phyloP scores from a whole-genome alignment of 768 basidiomycete species.

The Roridomyces roridus region DNA sequence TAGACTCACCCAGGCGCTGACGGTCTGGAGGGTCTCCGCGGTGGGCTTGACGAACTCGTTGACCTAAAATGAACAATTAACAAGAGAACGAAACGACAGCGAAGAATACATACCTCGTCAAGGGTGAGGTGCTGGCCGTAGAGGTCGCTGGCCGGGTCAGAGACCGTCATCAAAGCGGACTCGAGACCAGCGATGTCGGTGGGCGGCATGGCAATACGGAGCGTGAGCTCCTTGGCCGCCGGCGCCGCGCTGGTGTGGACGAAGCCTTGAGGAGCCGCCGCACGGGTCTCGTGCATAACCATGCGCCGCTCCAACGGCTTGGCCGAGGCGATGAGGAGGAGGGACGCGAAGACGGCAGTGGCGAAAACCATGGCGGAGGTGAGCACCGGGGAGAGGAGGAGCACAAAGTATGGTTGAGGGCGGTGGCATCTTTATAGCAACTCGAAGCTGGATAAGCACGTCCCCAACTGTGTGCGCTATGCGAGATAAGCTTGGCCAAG shows the following conservation, averaged over 20 bases:
- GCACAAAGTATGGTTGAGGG: no score
- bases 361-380: constrained; percentile 3
- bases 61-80: constrained; percentile 27
- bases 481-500: no score
- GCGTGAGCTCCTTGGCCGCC: neutral
- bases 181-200: constrained; percentile 12
- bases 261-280: neutral
- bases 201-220: constrained; percentile 6
- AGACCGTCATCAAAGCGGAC: constrained; percentile 7
- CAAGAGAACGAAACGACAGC: neutral
- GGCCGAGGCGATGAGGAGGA: constrained; percentile 2
- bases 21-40: constrained; percentile 35
- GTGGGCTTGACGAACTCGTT: constrained; percentile 45
- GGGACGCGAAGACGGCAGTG: neutral
- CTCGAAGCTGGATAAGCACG: no score
- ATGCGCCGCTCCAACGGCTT: constrained; percentile 10
- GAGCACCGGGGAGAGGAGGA: no score
- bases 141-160: constrained; percentile 3
- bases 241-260: neutral
- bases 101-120: neutral
- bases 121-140: constrained; percentile 14
- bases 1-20: constrained; percentile 36
- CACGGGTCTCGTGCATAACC: constrained; percentile 6
- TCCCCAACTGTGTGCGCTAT: no score
- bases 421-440: no score